A percentile compares a stretch with the other conserved stretches of the same genome.
These are phyloP conservation scores for Colletotrichum scovillei DNA, from an alignment of 2,329 filamentous ascomycete species.

Conservation along the genomic window DNA sequence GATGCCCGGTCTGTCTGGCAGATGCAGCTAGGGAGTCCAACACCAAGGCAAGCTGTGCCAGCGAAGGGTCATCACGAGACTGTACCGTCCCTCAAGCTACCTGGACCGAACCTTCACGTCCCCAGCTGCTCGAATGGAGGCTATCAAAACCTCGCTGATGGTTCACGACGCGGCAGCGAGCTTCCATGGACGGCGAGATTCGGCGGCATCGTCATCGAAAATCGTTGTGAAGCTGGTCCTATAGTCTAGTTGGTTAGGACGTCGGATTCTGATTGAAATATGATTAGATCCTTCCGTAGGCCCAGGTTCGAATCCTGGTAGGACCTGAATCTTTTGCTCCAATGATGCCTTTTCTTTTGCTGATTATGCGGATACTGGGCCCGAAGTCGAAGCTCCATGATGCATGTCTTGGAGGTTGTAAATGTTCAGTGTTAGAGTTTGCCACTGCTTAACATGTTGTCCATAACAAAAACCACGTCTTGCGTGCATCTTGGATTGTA, in stretches of 20 bases:
- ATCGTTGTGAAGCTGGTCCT: not conserved
- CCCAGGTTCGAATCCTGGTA: slow-evolving; percentile 33
- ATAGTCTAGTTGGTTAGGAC: slow-evolving; percentile 34
- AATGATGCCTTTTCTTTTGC: not conserved
- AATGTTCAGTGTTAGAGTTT: not conserved
- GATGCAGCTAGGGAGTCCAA: not conserved
- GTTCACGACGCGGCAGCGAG: not conserved
- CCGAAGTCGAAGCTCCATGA: too few species aligned
- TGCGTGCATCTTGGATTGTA: not conserved
- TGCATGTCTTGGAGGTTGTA: not conserved
- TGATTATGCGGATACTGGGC: not conserved
- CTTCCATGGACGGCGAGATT: not conserved
- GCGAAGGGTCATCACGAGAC: not conserved
- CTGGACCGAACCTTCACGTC: too few species aligned
- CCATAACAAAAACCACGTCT: too few species aligned
- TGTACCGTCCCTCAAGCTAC: not conserved
- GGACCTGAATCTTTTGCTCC: not conserved
- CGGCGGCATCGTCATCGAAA: not conserved
- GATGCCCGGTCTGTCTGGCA: too few species aligned
- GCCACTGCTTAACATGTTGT: too few species aligned
- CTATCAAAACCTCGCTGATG: not conserved
- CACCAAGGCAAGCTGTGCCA: not conserved
- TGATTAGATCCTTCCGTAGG: slow-evolving; percentile 19
- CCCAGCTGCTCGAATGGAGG: not conserved
- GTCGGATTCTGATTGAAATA: slow-evolving; percentile 29